A percentile compares a stretch with the other conserved stretches of the same genome.
These are phyloP conservation scores for Cyberlindnera mississippiensis DNA, from an alignment of 805 yeast species.

Conservation along the genomic window DNA sequence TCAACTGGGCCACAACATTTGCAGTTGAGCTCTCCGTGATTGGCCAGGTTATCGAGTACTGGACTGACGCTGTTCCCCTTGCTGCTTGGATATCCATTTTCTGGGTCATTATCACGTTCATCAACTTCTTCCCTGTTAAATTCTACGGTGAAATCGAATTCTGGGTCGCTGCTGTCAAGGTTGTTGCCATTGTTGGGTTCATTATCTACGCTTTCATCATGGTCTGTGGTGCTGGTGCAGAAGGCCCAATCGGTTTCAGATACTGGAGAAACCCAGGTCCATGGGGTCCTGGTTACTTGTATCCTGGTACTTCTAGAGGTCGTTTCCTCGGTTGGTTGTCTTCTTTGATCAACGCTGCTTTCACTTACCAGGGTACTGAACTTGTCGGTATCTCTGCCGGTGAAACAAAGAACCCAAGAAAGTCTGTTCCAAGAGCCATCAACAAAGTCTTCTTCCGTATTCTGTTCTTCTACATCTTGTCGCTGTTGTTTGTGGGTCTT, in stretches of 20 bases:
- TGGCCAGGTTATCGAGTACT: slow-evolving; percentile 59
- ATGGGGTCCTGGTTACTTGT: slow-evolving; percentile 62
- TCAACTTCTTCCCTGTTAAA: slow-evolving; percentile 64
- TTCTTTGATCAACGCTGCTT: slow-evolving; percentile 67
- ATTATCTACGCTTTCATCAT: slow-evolving; percentile 61
- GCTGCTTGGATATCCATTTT: slow-evolving; percentile 72
- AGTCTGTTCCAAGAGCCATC: slow-evolving; percentile 55
- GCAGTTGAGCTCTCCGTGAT: slow-evolving; percentile 71
- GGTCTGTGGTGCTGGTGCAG: slow-evolving; percentile 69
- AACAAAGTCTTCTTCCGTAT: slow-evolving; percentile 67
- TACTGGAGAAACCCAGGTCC: slow-evolving; percentile 81
- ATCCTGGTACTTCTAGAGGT: slow-evolving; percentile 45
- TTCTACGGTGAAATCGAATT: slow-evolving; percentile 74
- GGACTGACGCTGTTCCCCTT: slow-evolving; percentile 67
- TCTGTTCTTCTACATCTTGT: slow-evolving; percentile 57
- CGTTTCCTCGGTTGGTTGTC: slow-evolving; percentile 68
- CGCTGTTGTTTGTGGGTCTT: slow-evolving; percentile 65
- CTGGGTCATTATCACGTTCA: slow-evolving; percentile 50
- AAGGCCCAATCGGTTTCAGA: slow-evolving; percentile 73
- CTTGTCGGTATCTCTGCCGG: slow-evolving; percentile 73
- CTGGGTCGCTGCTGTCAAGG: slow-evolving; percentile 67
- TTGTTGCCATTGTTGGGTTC: slow-evolving; percentile 67
- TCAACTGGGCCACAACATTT: slow-evolving; percentile 73
- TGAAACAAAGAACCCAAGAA: slow-evolving; percentile 60
- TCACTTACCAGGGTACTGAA: slow-evolving; percentile 79